Evolutionary conservation across 1,284 basidiomycete species (phyloP).

Genomic region (Schizophyllum amplum): DNA sequence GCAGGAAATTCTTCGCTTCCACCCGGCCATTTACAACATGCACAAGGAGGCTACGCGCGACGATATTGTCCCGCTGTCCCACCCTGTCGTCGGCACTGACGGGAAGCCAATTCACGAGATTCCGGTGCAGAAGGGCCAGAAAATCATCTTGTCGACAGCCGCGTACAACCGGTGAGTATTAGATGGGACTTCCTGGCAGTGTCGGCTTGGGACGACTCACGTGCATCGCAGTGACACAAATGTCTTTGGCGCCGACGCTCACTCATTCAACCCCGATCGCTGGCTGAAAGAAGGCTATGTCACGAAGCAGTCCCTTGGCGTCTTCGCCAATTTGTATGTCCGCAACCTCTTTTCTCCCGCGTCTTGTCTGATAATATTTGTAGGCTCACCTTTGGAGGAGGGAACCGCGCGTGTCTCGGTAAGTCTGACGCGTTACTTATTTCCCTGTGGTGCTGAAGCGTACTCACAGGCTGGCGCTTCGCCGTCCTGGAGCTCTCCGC

Average conservation of each 20-base stretch:
- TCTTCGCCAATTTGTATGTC: slow-evolving; percentile 44
- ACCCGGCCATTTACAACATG: slow-evolving; percentile 25
- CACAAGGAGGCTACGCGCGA: slow-evolving; percentile 19
- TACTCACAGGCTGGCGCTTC: not conserved
- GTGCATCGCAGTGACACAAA: too few relatives aligned
- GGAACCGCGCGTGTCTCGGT: slow-evolving; percentile 33
- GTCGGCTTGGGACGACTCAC: too few relatives aligned
- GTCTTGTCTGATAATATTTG: slow-evolving; percentile 1
- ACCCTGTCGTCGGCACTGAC: slow-evolving; percentile 1
- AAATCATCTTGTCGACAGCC: slow-evolving; percentile 27
- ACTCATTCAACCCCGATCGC: slow-evolving; percentile 45
- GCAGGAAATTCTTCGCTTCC: slow-evolving; percentile 32
- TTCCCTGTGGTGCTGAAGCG: slow-evolving; percentile 4
- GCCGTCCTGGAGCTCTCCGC: slow-evolving; percentile 41
- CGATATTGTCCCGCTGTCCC: slow-evolving; percentile 6
- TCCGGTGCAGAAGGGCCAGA: slow-evolving; percentile 11
- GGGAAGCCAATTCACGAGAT: slow-evolving; percentile 5
- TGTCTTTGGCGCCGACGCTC: slow-evolving; percentile 42
- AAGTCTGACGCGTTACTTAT: slow-evolving; percentile 41
- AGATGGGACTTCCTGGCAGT: too few relatives aligned
- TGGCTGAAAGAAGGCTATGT: slow-evolving; percentile 33
- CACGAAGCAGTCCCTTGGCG: slow-evolving; percentile 28
- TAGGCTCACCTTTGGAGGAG: slow-evolving; percentile 38
- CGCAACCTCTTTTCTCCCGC: not conserved
- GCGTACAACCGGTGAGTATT: slow-evolving; percentile 39